phyloP scores from a whole-genome alignment of 371 early-diverging fungal genomes.

The Actinomortierella ambigua region DNA sequence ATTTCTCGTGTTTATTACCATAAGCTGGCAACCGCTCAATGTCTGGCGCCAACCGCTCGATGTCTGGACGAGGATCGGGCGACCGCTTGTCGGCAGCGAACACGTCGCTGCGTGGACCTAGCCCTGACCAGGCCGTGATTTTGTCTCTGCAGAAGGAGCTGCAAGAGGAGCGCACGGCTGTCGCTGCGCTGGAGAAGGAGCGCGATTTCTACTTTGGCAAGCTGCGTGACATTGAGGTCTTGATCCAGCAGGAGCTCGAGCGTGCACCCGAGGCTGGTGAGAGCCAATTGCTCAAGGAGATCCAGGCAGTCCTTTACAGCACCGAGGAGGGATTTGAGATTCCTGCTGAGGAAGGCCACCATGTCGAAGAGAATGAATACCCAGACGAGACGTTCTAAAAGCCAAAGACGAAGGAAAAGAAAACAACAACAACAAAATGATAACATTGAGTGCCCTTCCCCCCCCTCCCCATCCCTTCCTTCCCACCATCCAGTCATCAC shows the following conservation, averaged over 20 bases:
- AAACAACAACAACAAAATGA: not conserved
- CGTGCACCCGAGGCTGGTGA: constrained; percentile 50
- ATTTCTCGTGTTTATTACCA: no score
- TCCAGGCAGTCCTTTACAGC: constrained; percentile 84
- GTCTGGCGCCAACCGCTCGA: constrained; percentile 24
- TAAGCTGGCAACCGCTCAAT: no score
- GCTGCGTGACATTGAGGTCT: constrained; percentile 90
- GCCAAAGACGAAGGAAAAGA: not conserved
- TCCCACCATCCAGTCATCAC: not conserved
- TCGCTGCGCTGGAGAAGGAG: constrained; percentile 92
- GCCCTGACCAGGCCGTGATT: constrained; percentile 55
- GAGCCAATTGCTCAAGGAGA: constrained; percentile 64
- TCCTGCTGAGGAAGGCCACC: constrained; percentile 20
- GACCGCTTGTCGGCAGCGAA: constrained; percentile 24
- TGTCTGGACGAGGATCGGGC: constrained; percentile 26
- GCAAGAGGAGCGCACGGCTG: constrained; percentile 77
- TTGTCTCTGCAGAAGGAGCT: constrained; percentile 75
- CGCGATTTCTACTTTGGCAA: constrained; percentile 95
- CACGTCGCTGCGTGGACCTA: constrained; percentile 33
- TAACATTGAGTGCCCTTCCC: no score
- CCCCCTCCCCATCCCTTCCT: no score
- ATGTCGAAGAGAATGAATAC: constrained; percentile 39
- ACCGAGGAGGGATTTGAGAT: constrained; percentile 66
- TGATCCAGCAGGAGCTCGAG: constrained; percentile 78
- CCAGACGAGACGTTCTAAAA: constrained; percentile 62